Percentiles rank a stretch among this genome's conserved stretches.
These are phyloP conservation scores for Metarhizium anisopliae DNA, from an alignment of 2,329 filamentous ascomycete genomes.

Conservation along the genomic window DNA sequence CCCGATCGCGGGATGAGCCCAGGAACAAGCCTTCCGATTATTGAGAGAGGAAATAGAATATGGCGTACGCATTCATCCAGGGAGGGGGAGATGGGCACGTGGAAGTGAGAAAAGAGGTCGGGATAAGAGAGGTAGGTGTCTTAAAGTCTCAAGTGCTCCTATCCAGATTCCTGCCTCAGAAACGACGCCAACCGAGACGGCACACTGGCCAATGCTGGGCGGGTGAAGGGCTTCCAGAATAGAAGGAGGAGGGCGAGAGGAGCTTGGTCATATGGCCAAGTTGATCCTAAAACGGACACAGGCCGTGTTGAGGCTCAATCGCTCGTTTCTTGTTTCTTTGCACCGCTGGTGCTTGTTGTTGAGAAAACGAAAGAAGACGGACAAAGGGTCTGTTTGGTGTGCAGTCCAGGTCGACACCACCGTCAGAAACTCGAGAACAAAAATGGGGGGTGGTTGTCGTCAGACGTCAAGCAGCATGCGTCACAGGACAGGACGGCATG, in stretches of 20 bases:
- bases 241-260: neutral
- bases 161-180: neutral
- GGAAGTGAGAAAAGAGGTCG: neutral
- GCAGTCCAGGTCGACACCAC: neutral
- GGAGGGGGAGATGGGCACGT: neutral
- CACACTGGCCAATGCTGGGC: neutral
- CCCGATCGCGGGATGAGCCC: neutral
- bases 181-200: neutral
- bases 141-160: neutral
- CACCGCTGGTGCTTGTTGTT: neutral
- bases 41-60: neutral
- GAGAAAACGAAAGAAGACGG: neutral
- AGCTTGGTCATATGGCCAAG: neutral
- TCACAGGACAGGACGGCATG: neutral
- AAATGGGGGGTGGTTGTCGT: neutral
- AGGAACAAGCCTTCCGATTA: neutral
- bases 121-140: neutral
- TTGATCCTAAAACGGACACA: neutral
- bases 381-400: neutral
- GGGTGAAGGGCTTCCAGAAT: neutral
- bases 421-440: neutral
- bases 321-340: neutral
- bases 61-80: neutral
- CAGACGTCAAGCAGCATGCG: neutral
- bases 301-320: neutral